Evolutionary conservation across 805 yeast genomes (phyloP).

Genomic region (Ogataea paraovalis): DNA sequence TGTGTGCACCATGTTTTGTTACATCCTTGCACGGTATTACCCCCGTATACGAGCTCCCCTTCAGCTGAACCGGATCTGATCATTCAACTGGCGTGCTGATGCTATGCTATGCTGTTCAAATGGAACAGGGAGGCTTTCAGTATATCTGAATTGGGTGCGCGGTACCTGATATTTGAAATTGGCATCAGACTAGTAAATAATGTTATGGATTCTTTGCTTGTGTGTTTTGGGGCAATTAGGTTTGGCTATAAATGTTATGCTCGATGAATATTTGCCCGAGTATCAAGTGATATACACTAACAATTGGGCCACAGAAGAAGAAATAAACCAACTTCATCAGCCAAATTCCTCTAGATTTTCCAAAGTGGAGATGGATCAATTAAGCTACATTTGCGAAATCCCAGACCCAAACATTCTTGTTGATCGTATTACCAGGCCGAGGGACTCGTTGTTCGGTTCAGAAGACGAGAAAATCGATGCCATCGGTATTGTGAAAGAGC

Average conservation of each 20-base stretch:
- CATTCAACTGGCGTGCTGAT: no score
- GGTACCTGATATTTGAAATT: no score
- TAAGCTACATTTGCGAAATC: constrained; percentile 9
- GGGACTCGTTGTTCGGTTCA: not conserved
- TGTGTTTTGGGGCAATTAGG: not conserved
- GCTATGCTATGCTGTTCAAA: no score
- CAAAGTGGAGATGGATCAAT: not conserved
- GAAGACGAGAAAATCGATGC: constrained; percentile 19
- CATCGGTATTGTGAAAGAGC: constrained; percentile 11
- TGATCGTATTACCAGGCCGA: not conserved
- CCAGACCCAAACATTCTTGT: constrained; percentile 1
- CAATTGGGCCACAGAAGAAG: constrained; percentile 10
- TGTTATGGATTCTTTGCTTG: not conserved
- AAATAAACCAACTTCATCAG: not conserved
- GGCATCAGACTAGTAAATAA: not conserved
- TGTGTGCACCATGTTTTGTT: no score
- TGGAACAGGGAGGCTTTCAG: no score
- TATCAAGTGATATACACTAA: constrained; percentile 7
- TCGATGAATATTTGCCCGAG: constrained; percentile 12
- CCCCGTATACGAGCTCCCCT: no score
- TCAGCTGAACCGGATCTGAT: no score
- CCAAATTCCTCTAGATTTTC: not conserved
- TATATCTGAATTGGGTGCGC: no score
- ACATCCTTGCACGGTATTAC: no score
- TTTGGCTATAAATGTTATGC: constrained; percentile 1